A percentile compares a stretch with the other conserved stretches of the same genome.
phyloP scores from a whole-genome alignment of 768 basidiomycete genomes.

The Mycena epipterygia region DNA sequence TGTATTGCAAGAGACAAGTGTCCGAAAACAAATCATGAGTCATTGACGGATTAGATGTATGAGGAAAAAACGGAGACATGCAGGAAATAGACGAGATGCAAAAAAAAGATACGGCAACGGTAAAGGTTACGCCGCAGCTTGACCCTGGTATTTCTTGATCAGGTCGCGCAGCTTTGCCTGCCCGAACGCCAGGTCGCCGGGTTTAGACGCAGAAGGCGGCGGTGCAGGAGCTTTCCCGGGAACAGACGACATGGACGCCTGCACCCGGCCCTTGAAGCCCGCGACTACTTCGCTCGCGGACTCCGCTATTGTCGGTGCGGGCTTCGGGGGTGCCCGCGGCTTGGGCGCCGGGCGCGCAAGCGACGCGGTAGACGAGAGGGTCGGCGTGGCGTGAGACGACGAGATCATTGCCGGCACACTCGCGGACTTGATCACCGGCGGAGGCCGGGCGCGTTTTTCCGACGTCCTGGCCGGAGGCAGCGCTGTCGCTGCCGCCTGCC shows the following conservation, averaged over 20 bases:
- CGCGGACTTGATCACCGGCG: slow-evolving; percentile 67
- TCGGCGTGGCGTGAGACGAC: slow-evolving; percentile 80
- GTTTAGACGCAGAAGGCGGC: slow-evolving; percentile 40
- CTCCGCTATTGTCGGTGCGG: slow-evolving; percentile 55
- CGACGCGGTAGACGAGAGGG: slow-evolving; percentile 82
- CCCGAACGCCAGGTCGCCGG: slow-evolving; percentile 76
- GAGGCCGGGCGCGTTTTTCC: slow-evolving; percentile 39
- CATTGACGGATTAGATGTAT: neutral
- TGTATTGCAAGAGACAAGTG: slow-evolving; percentile 23
- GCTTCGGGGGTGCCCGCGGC: slow-evolving; percentile 42
- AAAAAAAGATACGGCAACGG: neutral
- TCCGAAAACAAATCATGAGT: neutral
- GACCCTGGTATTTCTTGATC: slow-evolving; percentile 85
- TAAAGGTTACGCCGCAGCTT: slow-evolving; percentile 32
- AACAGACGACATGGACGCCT: slow-evolving; percentile 29
- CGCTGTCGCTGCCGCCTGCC: neutral
- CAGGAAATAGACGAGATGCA: neutral
- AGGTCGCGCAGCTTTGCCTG: slow-evolving; percentile 83
- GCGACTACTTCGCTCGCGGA: slow-evolving; percentile 32
- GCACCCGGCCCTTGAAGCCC: slow-evolving; percentile 34
- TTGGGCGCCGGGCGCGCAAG: slow-evolving; percentile 62
- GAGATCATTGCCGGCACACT: slow-evolving; percentile 79
- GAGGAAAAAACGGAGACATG: slow-evolving; percentile 4
- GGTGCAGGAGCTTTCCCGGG: slow-evolving; percentile 32
- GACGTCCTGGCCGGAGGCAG: neutral